These are phyloP conservation scores for Podaxis rugospora DNA, from an alignment of 768 basidiomycete genomes.

Conservation along the genomic window DNA sequence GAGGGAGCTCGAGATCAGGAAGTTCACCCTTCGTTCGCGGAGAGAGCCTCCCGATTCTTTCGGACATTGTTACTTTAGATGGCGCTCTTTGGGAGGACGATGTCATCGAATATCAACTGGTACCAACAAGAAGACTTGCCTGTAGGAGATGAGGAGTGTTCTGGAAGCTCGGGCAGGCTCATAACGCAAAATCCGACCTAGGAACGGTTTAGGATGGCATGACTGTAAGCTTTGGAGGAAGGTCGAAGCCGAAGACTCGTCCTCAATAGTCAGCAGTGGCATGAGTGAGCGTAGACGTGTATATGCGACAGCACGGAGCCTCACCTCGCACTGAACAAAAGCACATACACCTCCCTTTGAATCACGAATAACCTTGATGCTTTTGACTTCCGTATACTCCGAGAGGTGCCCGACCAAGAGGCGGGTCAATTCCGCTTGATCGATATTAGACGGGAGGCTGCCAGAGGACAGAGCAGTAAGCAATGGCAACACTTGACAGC, in stretches of 20 bases:
- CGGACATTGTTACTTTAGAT: constrained; percentile 3
- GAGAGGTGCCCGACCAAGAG: constrained; percentile 66
- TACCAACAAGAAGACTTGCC: constrained; percentile 32
- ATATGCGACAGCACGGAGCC: constrained; percentile 12
- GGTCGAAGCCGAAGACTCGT: constrained; percentile 49
- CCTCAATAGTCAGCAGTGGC: constrained; percentile 33
- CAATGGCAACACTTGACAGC: background rate
- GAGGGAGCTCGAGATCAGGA: constrained; percentile 45
- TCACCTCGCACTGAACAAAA: constrained; percentile 82
- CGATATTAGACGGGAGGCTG: constrained; percentile 69
- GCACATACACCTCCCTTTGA: constrained; percentile 77
- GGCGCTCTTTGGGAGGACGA: background rate
- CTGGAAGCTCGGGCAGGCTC: constrained; percentile 76
- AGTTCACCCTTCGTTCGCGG: constrained; percentile 26
- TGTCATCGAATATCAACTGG: constrained; percentile 5
- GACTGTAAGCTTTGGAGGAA: constrained; percentile 60
- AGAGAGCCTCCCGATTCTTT: constrained; percentile 26
- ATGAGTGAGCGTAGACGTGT: constrained; percentile 1
- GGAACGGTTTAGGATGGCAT: constrained; percentile 53
- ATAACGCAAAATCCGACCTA: constrained; percentile 71
- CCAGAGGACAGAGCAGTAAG: constrained; percentile 5
- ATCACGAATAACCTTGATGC: constrained; percentile 70
- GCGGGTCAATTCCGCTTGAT: constrained; percentile 55
- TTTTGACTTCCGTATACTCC: constrained; percentile 58
- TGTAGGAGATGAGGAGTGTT: constrained; percentile 71